These are phyloP conservation scores for Mercurialis annua DNA, from an alignment of 345 rosid species.

Conservation along the genomic window DNA sequence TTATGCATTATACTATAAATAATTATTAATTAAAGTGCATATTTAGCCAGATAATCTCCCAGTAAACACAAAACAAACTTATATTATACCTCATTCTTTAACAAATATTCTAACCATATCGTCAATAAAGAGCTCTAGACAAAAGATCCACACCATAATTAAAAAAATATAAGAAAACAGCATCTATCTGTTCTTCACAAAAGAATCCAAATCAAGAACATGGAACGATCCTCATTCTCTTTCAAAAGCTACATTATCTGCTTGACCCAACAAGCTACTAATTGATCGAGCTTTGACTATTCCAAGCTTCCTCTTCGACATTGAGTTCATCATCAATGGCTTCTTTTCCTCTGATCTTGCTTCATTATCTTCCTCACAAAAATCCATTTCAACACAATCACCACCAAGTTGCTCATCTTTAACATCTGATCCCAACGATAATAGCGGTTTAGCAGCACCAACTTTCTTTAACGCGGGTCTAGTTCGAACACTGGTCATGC, in stretches of 20 bases:
- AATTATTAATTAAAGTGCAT: not conserved
- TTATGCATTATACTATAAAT: not conserved
- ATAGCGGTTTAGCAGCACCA: not conserved
- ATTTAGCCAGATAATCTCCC: not conserved
- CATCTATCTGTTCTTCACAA: not conserved
- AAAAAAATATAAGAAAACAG: not conserved
- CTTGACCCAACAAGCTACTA: slow-evolving; percentile 78
- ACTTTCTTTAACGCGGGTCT: slow-evolving; percentile 27
- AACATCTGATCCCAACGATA: slow-evolving; percentile 1
- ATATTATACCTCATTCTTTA: not conserved
- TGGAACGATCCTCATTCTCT: not conserved
- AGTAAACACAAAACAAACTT: not conserved
- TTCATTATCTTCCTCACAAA: slow-evolving; percentile 8
- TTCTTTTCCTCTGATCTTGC: slow-evolving; percentile 24
- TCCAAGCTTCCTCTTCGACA: slow-evolving; percentile 77
- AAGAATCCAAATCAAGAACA: not conserved
- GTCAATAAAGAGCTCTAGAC: not conserved
- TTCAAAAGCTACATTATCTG: slow-evolving; percentile 8
- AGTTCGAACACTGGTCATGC: slow-evolving; percentile 51
- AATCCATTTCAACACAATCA: too few species aligned
- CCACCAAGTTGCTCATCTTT: not conserved
- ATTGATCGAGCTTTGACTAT: slow-evolving; percentile 90
- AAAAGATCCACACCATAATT: not conserved
- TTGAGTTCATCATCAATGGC: slow-evolving; percentile 22
- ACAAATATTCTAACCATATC: not conserved